A percentile compares a stretch with the other conserved stretches of the same genome.
These are phyloP conservation scores for Phytophthora pinifolia DNA, from an alignment of 352 stramenopile species.

Conservation along the genomic window DNA sequence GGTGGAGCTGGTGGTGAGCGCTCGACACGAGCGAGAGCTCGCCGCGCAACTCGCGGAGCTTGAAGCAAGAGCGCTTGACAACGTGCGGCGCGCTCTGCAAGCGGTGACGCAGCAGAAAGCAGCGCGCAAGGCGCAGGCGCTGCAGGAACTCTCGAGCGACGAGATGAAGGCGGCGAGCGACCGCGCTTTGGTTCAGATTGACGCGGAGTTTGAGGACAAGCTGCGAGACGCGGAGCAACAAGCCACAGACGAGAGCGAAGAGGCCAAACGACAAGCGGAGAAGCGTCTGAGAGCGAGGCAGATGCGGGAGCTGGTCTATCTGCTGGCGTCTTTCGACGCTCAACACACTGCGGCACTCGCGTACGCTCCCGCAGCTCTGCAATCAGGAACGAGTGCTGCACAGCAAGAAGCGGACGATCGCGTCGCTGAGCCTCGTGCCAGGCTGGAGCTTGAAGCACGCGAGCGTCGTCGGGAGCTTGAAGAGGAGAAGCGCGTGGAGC, in stretches of 20 bases:
- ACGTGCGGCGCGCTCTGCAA: constrained; percentile 33
- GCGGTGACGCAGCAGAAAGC: constrained; percentile 56
- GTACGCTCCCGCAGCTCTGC: not conserved
- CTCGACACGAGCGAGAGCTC: constrained; percentile 56
- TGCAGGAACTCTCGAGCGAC: constrained; percentile 18
- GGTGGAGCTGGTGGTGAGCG: constrained; percentile 56
- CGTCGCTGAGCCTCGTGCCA: constrained; percentile 44
- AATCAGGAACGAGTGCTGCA: constrained; percentile 2
- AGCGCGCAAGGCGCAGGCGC: constrained; percentile 34
- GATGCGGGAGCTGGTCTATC: constrained; percentile 42
- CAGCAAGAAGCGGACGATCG: constrained; percentile 34
- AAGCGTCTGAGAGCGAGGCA: constrained; percentile 47
- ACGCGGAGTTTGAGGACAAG: constrained; percentile 41
- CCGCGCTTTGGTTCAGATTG: constrained; percentile 34
- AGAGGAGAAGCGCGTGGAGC: constrained; percentile 34
- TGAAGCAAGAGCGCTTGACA: constrained; percentile 25
- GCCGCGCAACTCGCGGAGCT: constrained; percentile 32
- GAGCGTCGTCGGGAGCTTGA: constrained; percentile 45
- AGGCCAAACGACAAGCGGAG: constrained; percentile 20
- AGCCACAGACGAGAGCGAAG: constrained; percentile 33
- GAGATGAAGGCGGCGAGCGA: constrained; percentile 17
- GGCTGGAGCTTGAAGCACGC: constrained; percentile 52
- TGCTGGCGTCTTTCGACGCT: constrained; percentile 45
- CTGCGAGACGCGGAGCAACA: constrained; percentile 37
- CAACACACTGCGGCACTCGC: constrained; percentile 26